A percentile compares a stretch with the other conserved stretches of the same genome.
phyloP scores from a whole-genome alignment of 495 filamentous ascomycete genomes.

The Aspergillus haitiensis region DNA sequence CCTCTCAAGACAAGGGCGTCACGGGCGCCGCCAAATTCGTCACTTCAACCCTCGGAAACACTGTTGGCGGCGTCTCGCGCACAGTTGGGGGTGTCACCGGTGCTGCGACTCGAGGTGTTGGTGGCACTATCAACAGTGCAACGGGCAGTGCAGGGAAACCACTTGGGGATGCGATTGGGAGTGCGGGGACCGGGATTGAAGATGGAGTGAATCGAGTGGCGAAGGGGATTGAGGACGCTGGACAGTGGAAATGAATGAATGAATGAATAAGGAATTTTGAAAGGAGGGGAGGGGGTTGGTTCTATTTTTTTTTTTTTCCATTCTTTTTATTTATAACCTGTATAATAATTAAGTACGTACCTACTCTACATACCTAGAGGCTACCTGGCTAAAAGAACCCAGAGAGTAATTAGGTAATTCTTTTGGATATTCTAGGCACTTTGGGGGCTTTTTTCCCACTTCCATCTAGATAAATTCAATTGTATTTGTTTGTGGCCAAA shows the following conservation, averaged over 20 bases:
- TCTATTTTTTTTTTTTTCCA: conserved; percentile 2
- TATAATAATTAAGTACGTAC: no score
- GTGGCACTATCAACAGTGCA: conserved; percentile 61
- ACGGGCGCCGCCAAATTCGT: conserved; percentile 48
- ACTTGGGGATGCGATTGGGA: conserved; percentile 64
- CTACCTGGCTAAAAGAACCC: no score
- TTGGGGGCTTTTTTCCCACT: no score
- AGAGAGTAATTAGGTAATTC: no score
- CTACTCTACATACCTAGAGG: no score
- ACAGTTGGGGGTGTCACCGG: conserved; percentile 70
- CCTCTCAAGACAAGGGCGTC: conserved; percentile 36
- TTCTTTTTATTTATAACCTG: background rate
- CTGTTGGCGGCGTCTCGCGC: conserved; percentile 61
- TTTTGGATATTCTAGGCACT: no score
- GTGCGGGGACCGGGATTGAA: conserved; percentile 60
- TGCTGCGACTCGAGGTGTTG: conserved; percentile 62
- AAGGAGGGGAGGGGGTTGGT: conserved; percentile 48
- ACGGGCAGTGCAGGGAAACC: conserved; percentile 64
- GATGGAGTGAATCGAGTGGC: conserved; percentile 56
- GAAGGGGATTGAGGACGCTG: conserved; percentile 67
- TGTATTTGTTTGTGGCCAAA: no score
- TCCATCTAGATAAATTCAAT: no score
- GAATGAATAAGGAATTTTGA: background rate
- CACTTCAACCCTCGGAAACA: conserved; percentile 57
- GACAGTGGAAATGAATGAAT: conserved; percentile 60